Evolutionary conservation across 345 rosid genomes (phyloP), one percentile per base, ranked within the genome.

Genomic region (Brassica nigra): DNA sequence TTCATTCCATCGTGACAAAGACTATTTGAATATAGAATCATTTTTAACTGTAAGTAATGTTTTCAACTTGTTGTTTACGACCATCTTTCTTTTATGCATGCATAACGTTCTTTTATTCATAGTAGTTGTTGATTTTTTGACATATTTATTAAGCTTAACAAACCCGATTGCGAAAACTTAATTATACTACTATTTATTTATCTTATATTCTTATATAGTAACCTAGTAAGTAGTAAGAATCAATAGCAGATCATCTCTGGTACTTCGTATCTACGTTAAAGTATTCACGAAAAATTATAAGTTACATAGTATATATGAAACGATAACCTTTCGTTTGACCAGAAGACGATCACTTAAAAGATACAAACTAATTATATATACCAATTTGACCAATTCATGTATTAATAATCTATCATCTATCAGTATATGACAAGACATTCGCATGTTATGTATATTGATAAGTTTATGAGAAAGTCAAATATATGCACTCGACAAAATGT

Each of bases 391-490:
- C 39, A 39, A 63, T 37, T 39, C 4, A 16, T 47, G 64, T 64
- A 33, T 47, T 23, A 23, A 23, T 23, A 23, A 23, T 23, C 27
- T 23, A 23, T 39, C 10, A 27, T 74, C 6, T 20, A 66, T 16
- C 2, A 31, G 34, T 16, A 39, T 16, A 65, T 39, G 39, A 14
- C 59, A 16, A 33, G 8, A 70, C 67, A 67, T 67, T 57, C 42
- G 34, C 78, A 79, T 79, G 68, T 58, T 73, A 66, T 14, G 31
- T 66, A 66, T 44, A 58, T 28, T 54, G 36, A 55, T 16, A 6
- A 6, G n/a, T 49, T 49, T 70, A n/a, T 7, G 67, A 42, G 39
- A 42, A 79, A 73, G 78, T 79, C 78, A 78, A 72, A 79, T 44
- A 59, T 79, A 44, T 62, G 77, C 34, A 65, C 68, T 73, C 62